A percentile compares a stretch with the other conserved stretches of the same genome.
Conservation (phyloP, 345 rosid genomes). For the Eucalyptus marginata region DNA sequence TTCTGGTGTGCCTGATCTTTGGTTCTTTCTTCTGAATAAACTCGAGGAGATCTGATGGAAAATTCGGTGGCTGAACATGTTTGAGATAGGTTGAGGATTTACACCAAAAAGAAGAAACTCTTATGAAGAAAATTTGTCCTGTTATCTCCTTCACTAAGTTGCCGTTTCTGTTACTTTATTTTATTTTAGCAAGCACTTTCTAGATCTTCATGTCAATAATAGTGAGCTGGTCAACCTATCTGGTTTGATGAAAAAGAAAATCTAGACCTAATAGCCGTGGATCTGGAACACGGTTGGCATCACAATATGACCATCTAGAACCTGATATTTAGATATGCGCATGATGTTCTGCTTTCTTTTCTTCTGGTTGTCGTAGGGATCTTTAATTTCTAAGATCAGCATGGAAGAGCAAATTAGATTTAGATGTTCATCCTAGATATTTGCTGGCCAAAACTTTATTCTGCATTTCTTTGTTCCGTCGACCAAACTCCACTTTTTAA, state of each 20-base stretch:
- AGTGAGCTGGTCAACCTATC: background rate
- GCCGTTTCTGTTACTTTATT: background rate
- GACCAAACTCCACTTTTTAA: background rate
- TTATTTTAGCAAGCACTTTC: background rate
- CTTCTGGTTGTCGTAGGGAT: background rate
- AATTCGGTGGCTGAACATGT: background rate
- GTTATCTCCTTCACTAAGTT: background rate
- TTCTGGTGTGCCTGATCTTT: background rate
- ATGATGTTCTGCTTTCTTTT: background rate
- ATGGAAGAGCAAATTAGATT: background rate
- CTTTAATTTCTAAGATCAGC: background rate
- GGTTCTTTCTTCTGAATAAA: background rate
- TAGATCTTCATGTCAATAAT: background rate
- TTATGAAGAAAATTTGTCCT: background rate
- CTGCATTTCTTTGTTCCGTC: background rate
- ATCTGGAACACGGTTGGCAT: background rate
- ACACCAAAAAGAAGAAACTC: background rate
- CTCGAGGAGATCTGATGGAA: background rate
- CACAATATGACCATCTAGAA: background rate
- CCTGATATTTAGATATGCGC: background rate
- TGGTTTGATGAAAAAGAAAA: background rate
- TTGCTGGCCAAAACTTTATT: background rate
- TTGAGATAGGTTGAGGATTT: background rate
- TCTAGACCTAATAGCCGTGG: background rate
- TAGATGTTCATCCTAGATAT: background rate